A percentile compares a stretch with the other conserved stretches of the same genome.
Evolutionary conservation across 139 green algal genomes (phyloP).

Genomic region (Chlorella sp.): DNA sequence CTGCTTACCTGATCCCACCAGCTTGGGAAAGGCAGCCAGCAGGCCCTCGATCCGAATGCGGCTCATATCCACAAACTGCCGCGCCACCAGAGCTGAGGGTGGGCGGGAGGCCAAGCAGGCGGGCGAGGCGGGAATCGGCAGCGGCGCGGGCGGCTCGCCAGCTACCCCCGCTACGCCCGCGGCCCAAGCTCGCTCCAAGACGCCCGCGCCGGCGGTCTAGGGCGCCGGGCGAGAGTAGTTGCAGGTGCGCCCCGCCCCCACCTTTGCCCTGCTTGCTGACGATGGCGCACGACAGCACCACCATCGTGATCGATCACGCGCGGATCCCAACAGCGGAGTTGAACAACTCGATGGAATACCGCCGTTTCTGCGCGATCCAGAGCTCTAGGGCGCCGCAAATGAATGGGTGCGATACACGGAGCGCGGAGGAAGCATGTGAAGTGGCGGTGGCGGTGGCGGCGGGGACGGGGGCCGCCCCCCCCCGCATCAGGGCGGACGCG

Average conservation of each 20-base stretch:
- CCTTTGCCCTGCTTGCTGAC: constrained; percentile 94
- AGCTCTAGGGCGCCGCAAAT: too few relatives aligned
- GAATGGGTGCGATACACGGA: too few relatives aligned
- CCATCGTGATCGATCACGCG: too few relatives aligned
- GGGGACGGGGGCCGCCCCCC: too few relatives aligned
- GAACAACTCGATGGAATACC: too few relatives aligned
- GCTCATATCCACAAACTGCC: constrained; percentile 99
- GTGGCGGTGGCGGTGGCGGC: too few relatives aligned
- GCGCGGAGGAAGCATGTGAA: too few relatives aligned
- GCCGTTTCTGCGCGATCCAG: too few relatives aligned
- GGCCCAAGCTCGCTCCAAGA: neutral
- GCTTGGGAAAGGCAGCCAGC: constrained; percentile 98
- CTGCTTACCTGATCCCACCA: constrained; percentile 95
- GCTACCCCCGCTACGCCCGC: neutral
- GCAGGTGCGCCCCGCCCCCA: constrained; percentile 32
- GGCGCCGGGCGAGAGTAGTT: neutral
- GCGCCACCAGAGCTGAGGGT: constrained; percentile 90
- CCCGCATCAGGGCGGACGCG: too few relatives aligned
- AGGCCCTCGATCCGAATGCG: constrained; percentile 98
- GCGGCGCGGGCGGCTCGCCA: neutral
- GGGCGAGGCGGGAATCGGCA: neutral
- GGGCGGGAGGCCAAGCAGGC: neutral
- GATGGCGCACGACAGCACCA: constrained; percentile 89
- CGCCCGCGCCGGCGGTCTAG: neutral
- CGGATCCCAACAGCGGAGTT: too few relatives aligned